phyloP scores from a whole-genome alignment of 1,139 yeast species.

The Magnusiomyces clavatus region DNA sequence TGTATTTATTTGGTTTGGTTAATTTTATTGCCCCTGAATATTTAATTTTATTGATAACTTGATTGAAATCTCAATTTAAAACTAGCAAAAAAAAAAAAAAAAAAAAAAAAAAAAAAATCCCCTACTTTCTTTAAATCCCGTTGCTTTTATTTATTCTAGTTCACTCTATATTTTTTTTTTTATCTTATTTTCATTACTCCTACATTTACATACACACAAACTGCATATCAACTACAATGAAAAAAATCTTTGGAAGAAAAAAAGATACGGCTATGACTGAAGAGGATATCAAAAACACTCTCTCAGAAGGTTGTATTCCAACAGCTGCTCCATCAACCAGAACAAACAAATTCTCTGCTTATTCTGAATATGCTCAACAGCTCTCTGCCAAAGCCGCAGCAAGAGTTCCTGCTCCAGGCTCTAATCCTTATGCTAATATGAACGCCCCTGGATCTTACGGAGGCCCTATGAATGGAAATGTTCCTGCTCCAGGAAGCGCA shows the following conservation, averaged over 20 bases:
- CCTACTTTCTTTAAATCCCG: too few relatives aligned
- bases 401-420: conserved; percentile 9
- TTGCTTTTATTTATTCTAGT: too few relatives aligned
- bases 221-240: not conserved
- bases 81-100: too few relatives aligned
- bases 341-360: conserved; percentile 31
- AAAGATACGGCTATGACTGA: conserved; percentile 31
- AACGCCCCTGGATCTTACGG: conserved; percentile 1
- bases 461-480: not conserved
- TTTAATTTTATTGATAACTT: too few relatives aligned
- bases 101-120: too few relatives aligned
- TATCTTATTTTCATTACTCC: too few relatives aligned
- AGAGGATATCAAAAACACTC: conserved; percentile 29
- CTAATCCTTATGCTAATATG: conserved; percentile 16
- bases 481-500: not conserved
- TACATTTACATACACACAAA: too few relatives aligned
- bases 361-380: conserved; percentile 28
- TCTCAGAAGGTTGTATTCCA: conserved; percentile 27
- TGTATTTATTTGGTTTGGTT: too few relatives aligned
- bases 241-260: conserved; percentile 29
- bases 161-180: too few relatives aligned
- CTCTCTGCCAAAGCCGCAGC: conserved; percentile 15
- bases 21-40: too few relatives aligned
- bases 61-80: too few relatives aligned
- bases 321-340: conserved; percentile 19